Evolutionary conservation across 164 flowering plant genomes (phyloP).

Genomic region (Macadamia integrifolia): DNA sequence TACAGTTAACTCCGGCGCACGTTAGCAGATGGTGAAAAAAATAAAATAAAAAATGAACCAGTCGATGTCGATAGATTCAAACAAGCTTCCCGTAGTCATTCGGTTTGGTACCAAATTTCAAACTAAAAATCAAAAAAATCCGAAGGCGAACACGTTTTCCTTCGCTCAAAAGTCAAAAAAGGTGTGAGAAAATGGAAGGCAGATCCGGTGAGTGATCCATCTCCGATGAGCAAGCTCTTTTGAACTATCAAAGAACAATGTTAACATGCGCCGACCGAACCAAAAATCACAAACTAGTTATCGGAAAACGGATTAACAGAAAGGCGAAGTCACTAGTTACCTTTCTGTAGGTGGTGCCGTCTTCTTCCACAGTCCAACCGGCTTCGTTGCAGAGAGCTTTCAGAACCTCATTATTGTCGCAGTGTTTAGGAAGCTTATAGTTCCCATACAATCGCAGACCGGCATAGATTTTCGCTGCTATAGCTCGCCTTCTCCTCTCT

Average conservation of each 20-base stretch:
- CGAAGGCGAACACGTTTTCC: too few relatives aligned
- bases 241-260: neutral
- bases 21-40: too few relatives aligned
- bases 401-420: conserved; percentile 90
- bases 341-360: conserved; percentile 91
- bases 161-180: too few relatives aligned
- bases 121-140: too few relatives aligned
- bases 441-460: conserved; percentile 81
- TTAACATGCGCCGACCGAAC: conserved; percentile 1
- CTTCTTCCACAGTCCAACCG: conserved; percentile 89
- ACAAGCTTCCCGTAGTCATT: too few relatives aligned
- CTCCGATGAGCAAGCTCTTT: too few relatives aligned
- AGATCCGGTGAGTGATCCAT: too few relatives aligned
- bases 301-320: neutral
- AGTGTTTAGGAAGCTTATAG: conserved; percentile 84
- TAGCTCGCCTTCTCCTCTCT: conserved; percentile 76
- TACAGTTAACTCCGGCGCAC: too few relatives aligned
- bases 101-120: too few relatives aligned
- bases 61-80: too few relatives aligned
- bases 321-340: conserved; percentile 20
- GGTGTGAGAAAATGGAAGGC: too few relatives aligned
- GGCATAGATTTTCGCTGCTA: conserved; percentile 85
- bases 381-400: conserved; percentile 89
- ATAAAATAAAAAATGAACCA: too few relatives aligned
- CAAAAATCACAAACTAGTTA: neutral